Base-by-base conservation (phyloP, 192 early-diverging fungal genomes). In the Backusella liffmaniae region DNA sequence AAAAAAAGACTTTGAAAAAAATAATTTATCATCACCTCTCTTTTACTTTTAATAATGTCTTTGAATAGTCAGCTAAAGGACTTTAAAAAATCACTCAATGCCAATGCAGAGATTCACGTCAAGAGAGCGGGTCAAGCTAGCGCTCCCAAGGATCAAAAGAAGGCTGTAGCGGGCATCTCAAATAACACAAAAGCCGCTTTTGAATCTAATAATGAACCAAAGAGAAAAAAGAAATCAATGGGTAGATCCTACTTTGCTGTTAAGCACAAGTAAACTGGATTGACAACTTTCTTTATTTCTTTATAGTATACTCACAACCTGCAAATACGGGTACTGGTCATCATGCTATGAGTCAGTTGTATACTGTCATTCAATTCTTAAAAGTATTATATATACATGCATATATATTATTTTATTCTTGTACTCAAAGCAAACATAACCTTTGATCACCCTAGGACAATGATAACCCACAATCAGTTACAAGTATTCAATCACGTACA, bases 391-490 rank as follows among this genome's bases (percentile, higher is more conserved):
- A 23, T 51, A 53, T 70, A 62, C 13, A 23, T 29, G 39, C 16
- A 26, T 67, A 9, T 32, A 32, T 32, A 32, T 32, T 32, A 32
- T 32, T 32, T 2, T 30, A 30, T 30, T 32, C 15, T 49, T 26
- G 26, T 49, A 46, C 36, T 76, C 8, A 51, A 30, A 49, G 46
- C 46, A 49, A 49, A 49, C 6, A 49, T n/a, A 49, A 34, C 21
- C 30, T 36, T 66, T 66, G 7, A 30, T 62, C 29, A 73, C 10
- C 32, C 32, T 21, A 80, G 73, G 71, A 87, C 12, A 82, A 82
- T 12, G 88, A 91, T 66, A 79, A 84, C 23, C 90, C 92, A 3
- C 90, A 90, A 49, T 82, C 90, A 1, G 76, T 82, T 1, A 85
- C 88, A 8, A 89, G 89, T 66, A 84, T 93, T 67, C 79, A 81